Conservation (phyloP, 345 rosid species). For the Rhodamnia rubescens region DNA sequence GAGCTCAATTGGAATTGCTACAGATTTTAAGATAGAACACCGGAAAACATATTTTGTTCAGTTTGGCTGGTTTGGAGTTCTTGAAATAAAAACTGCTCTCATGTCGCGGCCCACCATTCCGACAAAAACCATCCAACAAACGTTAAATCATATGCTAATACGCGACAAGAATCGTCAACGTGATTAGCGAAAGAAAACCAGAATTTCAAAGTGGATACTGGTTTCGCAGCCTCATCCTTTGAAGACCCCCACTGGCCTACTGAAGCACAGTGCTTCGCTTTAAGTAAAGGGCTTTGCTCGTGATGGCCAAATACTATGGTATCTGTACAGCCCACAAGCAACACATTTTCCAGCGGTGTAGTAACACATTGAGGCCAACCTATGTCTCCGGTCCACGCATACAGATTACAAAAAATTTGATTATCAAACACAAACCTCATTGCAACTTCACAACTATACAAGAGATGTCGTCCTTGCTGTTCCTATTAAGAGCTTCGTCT, state of each 20-base stretch:
- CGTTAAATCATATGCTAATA: not conserved
- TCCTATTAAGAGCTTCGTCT: conserved; percentile 50
- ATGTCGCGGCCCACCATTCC: not conserved
- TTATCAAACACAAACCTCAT: not conserved
- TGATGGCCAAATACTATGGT: not conserved
- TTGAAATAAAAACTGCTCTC: not conserved
- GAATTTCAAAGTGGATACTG: not conserved
- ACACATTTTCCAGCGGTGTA: not conserved
- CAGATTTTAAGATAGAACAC: too few species aligned
- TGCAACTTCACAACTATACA: conserved; percentile 79
- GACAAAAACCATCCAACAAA: not conserved
- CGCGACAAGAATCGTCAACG: not conserved
- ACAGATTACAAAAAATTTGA: not conserved
- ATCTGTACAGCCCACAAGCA: not conserved
- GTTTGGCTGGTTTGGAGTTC: not conserved
- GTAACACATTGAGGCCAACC: not conserved
- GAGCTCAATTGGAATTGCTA: not conserved
- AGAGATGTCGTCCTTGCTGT: conserved; percentile 88
- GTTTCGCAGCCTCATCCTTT: not conserved
- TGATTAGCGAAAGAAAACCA: not conserved
- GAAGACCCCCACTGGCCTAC: not conserved
- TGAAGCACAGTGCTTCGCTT: not conserved
- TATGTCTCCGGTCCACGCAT: not conserved
- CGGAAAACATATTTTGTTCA: not conserved
- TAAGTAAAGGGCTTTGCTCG: not conserved